These are phyloP conservation scores for Pulveroboletus sp. DNA, from an alignment of 768 basidiomycete species.

Conservation along the genomic window DNA sequence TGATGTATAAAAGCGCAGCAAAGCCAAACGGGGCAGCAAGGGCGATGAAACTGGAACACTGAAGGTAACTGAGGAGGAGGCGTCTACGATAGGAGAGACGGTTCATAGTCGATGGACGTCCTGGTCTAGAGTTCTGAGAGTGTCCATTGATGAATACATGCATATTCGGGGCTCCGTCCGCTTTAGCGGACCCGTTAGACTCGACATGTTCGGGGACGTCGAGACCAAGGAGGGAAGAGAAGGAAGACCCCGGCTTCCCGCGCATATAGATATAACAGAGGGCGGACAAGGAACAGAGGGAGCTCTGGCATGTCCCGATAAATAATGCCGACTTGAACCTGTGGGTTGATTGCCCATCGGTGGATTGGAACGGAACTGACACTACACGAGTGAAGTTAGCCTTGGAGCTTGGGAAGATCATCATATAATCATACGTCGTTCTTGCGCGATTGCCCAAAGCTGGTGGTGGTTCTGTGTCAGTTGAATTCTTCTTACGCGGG, in stretches of 20 bases:
- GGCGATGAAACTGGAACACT: conserved; percentile 85
- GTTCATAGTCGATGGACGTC: conserved; percentile 27
- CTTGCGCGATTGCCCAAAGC: conserved; percentile 93
- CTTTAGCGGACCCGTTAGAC: conserved; percentile 19
- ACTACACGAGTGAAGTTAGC: conserved; percentile 40
- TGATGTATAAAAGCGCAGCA: conserved; percentile 90
- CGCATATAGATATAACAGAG: conserved; percentile 69
- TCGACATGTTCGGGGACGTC: conserved; percentile 26
- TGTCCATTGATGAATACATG: conserved; percentile 38
- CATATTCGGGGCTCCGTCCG: conserved; percentile 23
- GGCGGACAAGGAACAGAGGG: conserved; percentile 71
- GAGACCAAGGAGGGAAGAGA: conserved; percentile 61
- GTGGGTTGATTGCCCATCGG: conserved; percentile 55
- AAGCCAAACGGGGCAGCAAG: conserved; percentile 94
- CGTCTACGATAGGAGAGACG: conserved; percentile 34
- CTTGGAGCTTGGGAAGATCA: neutral
- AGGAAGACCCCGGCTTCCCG: conserved; percentile 47
- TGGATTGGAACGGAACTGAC: conserved; percentile 75
- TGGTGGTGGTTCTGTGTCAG: conserved; percentile 27
- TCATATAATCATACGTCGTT: conserved; percentile 58
- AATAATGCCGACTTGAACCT: conserved; percentile 86
- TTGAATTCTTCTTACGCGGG: neutral
- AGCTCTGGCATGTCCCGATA: conserved; percentile 80
- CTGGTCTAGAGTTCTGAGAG: conserved; percentile 19
- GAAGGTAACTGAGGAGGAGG: conserved; percentile 72